Evolutionary conservation across 1,284 basidiomycete species (phyloP).

Genomic region (Gymnopus androsaceus): DNA sequence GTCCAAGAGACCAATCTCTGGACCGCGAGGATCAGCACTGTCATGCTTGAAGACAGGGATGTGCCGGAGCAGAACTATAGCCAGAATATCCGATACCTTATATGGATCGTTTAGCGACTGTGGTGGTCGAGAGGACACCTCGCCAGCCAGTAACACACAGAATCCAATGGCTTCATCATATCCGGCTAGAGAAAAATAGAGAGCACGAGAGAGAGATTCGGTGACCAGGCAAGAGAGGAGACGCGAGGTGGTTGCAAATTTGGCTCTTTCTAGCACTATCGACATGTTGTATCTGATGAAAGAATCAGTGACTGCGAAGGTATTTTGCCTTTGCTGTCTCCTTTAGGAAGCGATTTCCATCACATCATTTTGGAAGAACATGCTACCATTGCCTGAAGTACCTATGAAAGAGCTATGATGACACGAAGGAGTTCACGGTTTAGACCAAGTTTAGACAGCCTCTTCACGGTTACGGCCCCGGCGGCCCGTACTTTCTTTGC

Average conservation of each 20-base stretch:
- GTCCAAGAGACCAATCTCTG: constrained; percentile 47
- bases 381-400: too few species aligned
- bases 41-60: constrained; percentile 46
- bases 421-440: too few species aligned
- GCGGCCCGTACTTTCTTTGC: too few species aligned
- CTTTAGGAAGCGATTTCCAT: too few species aligned
- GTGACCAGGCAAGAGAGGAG: constrained; percentile 53
- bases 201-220: constrained; percentile 44
- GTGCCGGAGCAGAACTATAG: constrained; percentile 43
- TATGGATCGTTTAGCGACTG: constrained; percentile 20
- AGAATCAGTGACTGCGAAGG: too few species aligned
- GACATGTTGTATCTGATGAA: too few species aligned
- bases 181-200: constrained; percentile 41
- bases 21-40: constrained; percentile 26
- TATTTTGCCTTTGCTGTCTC: too few species aligned
- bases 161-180: constrained; percentile 38
- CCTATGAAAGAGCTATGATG: too few species aligned
- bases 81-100: constrained; percentile 37
- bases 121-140: constrained; percentile 25
- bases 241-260: constrained; percentile 45
- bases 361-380: too few species aligned
- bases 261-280: too few species aligned
- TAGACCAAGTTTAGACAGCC: too few species aligned
- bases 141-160: constrained; percentile 38
- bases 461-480: too few species aligned